Base-by-base conservation (phyloP, 2,329 filamentous ascomycete species). In the Apiospora hydei region DNA sequence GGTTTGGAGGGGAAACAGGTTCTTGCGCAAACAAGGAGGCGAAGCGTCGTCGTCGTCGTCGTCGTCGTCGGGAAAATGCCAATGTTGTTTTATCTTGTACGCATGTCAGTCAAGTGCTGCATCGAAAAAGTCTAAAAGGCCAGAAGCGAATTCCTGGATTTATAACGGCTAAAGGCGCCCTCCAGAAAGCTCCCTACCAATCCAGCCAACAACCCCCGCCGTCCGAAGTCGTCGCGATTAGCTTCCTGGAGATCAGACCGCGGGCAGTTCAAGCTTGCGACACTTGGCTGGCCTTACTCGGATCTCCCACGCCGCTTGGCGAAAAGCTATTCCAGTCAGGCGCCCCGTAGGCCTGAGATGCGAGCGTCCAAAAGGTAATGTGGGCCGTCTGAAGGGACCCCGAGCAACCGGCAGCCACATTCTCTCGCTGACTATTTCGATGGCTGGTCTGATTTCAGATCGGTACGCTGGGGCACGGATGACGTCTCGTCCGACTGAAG, bases 361-460 rank as follows among this genome's bases (percentile, higher is more conserved):
- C 57, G 41, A 38, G 18, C 34, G 34, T 10, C 34, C 30, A 21
- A 41, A 64, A 64, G 57, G 18, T n/a, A n/a, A 64, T 64, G 57
- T 41, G 57, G 34, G 34, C 57, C 57, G 34, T 41, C 57, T 64
- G 57, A 64, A 64, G 57, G 57, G 41, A 38, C 34, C 57, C 57
- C 18, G 57, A 64, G 57, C 57, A 1, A 64, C 34, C 34, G 1
- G 57, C 21, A 13, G 34, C 57, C n/a, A 21, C 34, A 30, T 30
- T 30, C 26, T 8, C 57, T 41, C 21, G 10, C 57, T n/a, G n/a
- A 38, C 57, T n/a, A 64, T 64, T 13, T 4, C 57, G 34, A 64
- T 41, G 57, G 24, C 57, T 64, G 57, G 57, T 64, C 57, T 41
- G 57, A 64, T 41, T 64, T 64, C 57, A 64, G 57, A 64, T 64